Conservation (phyloP, 2,329 filamentous ascomycete species). For the Dothidotthia symphoricarpi region DNA sequence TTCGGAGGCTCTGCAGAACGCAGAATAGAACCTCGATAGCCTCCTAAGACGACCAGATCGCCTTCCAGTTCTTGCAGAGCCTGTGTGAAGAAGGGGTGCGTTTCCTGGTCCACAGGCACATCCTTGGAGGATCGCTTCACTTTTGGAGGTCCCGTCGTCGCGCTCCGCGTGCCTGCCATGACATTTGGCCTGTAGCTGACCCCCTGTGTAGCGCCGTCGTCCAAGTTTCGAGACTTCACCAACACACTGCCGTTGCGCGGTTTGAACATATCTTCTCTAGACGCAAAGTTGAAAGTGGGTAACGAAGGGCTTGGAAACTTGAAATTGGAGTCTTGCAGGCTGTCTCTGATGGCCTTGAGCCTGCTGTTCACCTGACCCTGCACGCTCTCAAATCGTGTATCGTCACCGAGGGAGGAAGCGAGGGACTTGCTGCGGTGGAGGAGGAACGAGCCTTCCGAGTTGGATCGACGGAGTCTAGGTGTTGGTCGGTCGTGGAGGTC, state of each 20-base stretch:
- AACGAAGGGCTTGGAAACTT: conserved; percentile 56
- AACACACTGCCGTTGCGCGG: conserved; percentile 15
- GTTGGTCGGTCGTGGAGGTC: conserved; percentile 21
- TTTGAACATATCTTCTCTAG: conserved; percentile 32
- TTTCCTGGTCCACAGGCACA: conserved; percentile 29
- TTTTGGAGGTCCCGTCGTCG: conserved; percentile 14
- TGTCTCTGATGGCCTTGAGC: conserved; percentile 87
- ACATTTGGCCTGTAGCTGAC: conserved; percentile 19
- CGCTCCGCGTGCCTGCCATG: conserved; percentile 11
- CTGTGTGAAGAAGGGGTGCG: conserved; percentile 53
- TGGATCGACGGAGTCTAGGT: conserved; percentile 56
- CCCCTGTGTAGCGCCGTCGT: conserved; percentile 13
- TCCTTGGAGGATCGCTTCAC: conserved; percentile 14
- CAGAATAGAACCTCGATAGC: conserved; percentile 86
- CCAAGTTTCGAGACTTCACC: conserved; percentile 13
- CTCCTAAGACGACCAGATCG: conserved; percentile 84
- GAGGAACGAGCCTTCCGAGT: conserved; percentile 73
- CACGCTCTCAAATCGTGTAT: conserved; percentile 75
- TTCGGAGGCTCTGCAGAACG: conserved; percentile 78
- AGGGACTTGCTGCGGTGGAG: conserved; percentile 73
- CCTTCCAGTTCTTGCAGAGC: conserved; percentile 71
- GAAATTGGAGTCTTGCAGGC: conserved; percentile 78
- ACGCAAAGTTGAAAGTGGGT: conserved; percentile 51
- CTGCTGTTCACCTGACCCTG: conserved; percentile 84
- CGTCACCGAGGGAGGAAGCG: conserved; percentile 81